Conservation (phyloP, 2,329 filamentous ascomycete species). For the Mollisia scopiformis region DNA sequence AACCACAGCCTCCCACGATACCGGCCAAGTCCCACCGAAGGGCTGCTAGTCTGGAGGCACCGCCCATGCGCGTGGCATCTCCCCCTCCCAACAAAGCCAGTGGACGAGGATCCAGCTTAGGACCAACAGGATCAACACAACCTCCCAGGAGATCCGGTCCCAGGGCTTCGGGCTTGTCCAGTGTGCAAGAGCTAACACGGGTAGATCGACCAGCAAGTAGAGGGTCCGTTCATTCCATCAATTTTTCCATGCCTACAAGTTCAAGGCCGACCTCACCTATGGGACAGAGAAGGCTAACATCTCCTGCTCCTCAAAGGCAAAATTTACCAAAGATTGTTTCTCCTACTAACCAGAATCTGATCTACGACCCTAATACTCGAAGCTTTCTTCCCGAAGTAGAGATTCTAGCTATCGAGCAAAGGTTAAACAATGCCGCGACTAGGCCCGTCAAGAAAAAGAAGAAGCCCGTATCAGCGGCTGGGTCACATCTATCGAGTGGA, state of each 20-base stretch:
- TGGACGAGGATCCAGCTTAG: slow-evolving; percentile 36
- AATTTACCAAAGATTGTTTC: slow-evolving; percentile 29
- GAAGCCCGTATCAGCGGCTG: slow-evolving; percentile 39
- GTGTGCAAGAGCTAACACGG: slow-evolving; percentile 44
- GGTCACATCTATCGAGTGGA: slow-evolving; percentile 49
- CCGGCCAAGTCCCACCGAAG: slow-evolving; percentile 31
- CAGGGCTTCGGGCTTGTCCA: slow-evolving; percentile 31
- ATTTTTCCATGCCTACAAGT: slow-evolving; percentile 56
- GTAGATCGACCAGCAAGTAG: slow-evolving; percentile 45
- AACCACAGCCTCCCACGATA: slow-evolving; percentile 30
- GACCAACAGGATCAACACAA: slow-evolving; percentile 21
- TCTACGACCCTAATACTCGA: slow-evolving; percentile 68
- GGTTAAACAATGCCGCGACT: slow-evolving; percentile 43
- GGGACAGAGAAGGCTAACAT: slow-evolving; percentile 36
- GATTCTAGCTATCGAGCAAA: slow-evolving; percentile 47
- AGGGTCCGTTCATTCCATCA: slow-evolving; percentile 53
- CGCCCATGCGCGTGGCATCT: slow-evolving; percentile 34
- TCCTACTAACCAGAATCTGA: slow-evolving; percentile 48
- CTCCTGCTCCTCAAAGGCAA: slow-evolving; percentile 31
- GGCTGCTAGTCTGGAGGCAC: slow-evolving; percentile 43
- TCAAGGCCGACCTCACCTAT: slow-evolving; percentile 34
- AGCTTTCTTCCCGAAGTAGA: slow-evolving; percentile 58
- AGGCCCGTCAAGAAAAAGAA: slow-evolving; percentile 44
- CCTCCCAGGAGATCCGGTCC: slow-evolving; percentile 27
- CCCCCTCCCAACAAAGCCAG: slow-evolving; percentile 32